These are phyloP conservation scores for Botrytis porri DNA, from an alignment of 2,329 filamentous ascomycete species.

Conservation along the genomic window DNA sequence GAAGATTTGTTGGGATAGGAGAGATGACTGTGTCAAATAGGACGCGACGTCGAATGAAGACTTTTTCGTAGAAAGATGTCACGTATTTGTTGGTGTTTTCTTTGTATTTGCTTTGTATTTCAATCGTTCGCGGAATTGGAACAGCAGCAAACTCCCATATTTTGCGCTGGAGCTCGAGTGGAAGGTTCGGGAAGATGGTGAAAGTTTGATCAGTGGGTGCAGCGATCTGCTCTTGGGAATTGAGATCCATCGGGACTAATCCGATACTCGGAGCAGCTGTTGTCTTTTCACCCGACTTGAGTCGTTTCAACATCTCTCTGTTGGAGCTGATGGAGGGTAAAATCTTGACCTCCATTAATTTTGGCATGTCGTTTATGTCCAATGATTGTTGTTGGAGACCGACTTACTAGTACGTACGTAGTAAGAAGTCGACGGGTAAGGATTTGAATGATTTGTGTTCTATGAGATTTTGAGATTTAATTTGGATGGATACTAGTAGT, in stretches of 20 bases:
- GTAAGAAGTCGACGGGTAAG: too few species aligned
- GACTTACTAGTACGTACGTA: neutral
- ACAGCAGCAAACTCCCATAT: neutral
- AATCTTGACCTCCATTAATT: neutral
- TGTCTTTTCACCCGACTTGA: neutral
- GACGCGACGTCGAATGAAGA: neutral
- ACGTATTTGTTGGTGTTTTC: neutral
- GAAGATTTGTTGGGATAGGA: neutral
- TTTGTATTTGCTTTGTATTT: neutral
- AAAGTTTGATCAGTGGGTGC: neutral
- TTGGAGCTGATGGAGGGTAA: neutral
- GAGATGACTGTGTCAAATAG: neutral
- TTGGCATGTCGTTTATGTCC: too few species aligned
- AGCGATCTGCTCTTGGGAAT: too few species aligned
- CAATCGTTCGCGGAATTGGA: neutral
- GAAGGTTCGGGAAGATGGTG: neutral
- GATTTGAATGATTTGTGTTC: too few species aligned
- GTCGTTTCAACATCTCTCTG: neutral
- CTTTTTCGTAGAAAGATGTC: neutral
- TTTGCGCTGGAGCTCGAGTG: neutral
- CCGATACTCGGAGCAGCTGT: neutral
- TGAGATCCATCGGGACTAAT: too few species aligned
- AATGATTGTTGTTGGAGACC: neutral
- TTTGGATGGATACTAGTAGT: neutral
- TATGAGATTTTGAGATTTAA: neutral